Percentiles rank a stretch among this genome's conserved stretches.
Evolutionary conservation across 139 green algal genomes (phyloP).

Genomic region (Coelastrella sp.): DNA sequence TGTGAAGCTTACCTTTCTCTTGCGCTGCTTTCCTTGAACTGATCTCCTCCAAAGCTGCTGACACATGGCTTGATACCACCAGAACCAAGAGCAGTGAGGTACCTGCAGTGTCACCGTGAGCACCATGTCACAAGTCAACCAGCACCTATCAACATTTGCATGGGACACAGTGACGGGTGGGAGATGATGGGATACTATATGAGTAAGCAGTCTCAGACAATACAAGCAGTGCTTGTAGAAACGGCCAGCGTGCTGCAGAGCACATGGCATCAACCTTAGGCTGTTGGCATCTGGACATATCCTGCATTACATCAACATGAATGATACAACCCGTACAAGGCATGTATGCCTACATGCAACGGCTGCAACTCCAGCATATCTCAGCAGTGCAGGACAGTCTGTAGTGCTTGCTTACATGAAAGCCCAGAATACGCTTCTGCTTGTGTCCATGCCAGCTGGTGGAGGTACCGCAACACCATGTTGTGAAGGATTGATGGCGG

Average conservation of each 20-base stretch:
- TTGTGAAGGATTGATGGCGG: slow-evolving; percentile 14
- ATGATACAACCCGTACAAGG: too few species aligned
- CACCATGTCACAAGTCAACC: too few species aligned
- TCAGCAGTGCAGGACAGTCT: too few species aligned
- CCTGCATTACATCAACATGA: too few species aligned
- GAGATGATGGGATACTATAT: background rate
- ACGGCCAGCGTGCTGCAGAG: too few species aligned
- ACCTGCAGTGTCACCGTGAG: background rate
- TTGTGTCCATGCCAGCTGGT: slow-evolving; percentile 14
- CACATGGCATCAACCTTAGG: too few species aligned
- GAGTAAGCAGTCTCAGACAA: background rate
- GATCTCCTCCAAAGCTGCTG: slow-evolving; percentile 91
- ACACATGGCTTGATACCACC: slow-evolving; percentile 97
- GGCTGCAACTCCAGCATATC: too few species aligned
- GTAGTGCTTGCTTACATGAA: background rate
- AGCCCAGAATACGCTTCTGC: slow-evolving; percentile 24
- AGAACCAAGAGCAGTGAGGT: slow-evolving; percentile 70
- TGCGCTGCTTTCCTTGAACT: slow-evolving; percentile 58
- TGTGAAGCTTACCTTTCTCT: slow-evolving; percentile 50
- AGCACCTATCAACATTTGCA: too few species aligned
- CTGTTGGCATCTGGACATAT: too few species aligned
- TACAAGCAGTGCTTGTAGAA: background rate
- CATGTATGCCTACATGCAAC: too few species aligned
- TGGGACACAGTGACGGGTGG: too few species aligned
- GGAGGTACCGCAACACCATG: background rate